These are phyloP conservation scores for Fusarium algeriense DNA, from an alignment of 2,329 filamentous ascomycete species.

Conservation along the genomic window DNA sequence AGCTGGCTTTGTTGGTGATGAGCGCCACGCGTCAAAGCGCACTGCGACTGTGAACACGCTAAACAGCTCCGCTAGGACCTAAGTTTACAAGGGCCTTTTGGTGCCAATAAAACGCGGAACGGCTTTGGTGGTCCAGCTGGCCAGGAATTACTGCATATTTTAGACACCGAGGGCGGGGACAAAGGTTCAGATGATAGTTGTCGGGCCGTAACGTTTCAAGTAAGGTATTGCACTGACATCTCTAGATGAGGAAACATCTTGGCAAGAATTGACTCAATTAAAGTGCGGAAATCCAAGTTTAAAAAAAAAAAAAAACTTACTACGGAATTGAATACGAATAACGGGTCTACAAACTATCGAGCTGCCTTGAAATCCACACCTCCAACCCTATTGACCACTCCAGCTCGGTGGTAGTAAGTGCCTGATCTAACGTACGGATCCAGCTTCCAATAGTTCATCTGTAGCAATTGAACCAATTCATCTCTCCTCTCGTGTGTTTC, in stretches of 20 bases:
- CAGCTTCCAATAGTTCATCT: slow-evolving; percentile 76
- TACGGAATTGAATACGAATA: not conserved
- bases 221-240: not conserved
- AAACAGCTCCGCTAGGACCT: not conserved
- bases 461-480: slow-evolving; percentile 63
- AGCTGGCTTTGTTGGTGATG: slow-evolving; percentile 1
- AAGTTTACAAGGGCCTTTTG: not conserved
- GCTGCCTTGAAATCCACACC: slow-evolving; percentile 40
- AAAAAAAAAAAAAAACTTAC: not conserved
- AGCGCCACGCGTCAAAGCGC: slow-evolving; percentile 22
- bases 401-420: slow-evolving; percentile 42
- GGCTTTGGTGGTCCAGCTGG: not conserved
- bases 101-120: not conserved
- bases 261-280: not conserved
- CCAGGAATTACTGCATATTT: not conserved
- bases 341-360: slow-evolving; percentile 8
- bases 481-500: slow-evolving; percentile 54
- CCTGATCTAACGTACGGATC: slow-evolving; percentile 74
- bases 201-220: not conserved
- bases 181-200: not conserved
- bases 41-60: not conserved
- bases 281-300: not conserved
- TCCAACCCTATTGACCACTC: slow-evolving; percentile 29
- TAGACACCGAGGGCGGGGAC: not conserved
- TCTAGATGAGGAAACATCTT: not conserved